phyloP scores from a whole-genome alignment of 352 stramenopile genomes.

The Globisporangium paroecandrum region DNA sequence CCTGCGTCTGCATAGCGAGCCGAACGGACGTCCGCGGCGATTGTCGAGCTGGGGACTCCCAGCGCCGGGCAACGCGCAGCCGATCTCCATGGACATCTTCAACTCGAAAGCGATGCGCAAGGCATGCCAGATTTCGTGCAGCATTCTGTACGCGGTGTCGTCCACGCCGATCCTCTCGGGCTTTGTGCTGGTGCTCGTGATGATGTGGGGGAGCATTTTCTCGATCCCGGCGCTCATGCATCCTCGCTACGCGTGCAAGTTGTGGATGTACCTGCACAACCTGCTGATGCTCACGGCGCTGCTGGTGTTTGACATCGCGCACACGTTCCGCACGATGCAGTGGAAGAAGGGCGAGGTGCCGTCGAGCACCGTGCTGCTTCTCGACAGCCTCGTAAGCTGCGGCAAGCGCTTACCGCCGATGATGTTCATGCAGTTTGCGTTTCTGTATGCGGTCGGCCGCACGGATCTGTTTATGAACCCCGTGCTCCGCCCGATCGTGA shows the following conservation, averaged over 20 bases:
- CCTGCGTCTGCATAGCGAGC: slow-evolving; percentile 62
- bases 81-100: slow-evolving; percentile 63
- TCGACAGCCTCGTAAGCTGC: slow-evolving; percentile 46
- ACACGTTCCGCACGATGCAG: slow-evolving; percentile 57
- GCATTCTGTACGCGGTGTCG: slow-evolving; percentile 57
- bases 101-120: slow-evolving; percentile 70
- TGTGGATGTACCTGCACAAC: slow-evolving; percentile 66
- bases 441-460: slow-evolving; percentile 59
- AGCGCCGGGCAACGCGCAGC: slow-evolving; percentile 44
- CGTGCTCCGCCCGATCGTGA: slow-evolving; percentile 65
- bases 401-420: slow-evolving; percentile 49
- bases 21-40: slow-evolving; percentile 52
- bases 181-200: slow-evolving; percentile 43
- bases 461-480: slow-evolving; percentile 77
- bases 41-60: slow-evolving; percentile 61
- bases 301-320: slow-evolving; percentile 60
- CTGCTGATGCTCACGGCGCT: slow-evolving; percentile 58
- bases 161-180: slow-evolving; percentile 71
- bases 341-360: slow-evolving; percentile 77
- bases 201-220: slow-evolving; percentile 49
- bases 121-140: slow-evolving; percentile 75
- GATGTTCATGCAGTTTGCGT: slow-evolving; percentile 40
- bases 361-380: slow-evolving; percentile 44
- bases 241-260: slow-evolving; percentile 55
- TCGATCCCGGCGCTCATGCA: slow-evolving; percentile 62